Conservation (phyloP, 2,329 filamentous ascomycete species). For the Penicillium crustosum region DNA sequence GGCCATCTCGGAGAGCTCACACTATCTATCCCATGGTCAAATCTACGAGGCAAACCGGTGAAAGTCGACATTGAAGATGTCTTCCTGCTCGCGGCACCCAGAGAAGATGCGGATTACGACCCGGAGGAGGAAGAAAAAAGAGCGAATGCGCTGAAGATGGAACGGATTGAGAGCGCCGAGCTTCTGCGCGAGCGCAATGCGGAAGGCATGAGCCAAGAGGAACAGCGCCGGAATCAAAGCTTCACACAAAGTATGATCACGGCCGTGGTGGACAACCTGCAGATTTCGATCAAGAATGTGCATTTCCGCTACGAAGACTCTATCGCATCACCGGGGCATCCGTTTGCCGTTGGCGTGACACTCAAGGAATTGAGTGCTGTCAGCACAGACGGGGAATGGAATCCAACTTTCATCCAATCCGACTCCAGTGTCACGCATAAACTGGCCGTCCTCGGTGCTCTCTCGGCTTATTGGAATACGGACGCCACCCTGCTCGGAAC, state of each 20-base stretch:
- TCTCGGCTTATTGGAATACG: conserved; percentile 98
- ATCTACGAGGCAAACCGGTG: conserved; percentile 89
- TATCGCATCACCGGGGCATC: conserved; percentile 89
- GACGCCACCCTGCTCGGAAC: conserved; percentile 81
- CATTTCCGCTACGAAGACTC: conserved; percentile 98
- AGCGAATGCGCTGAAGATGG: conserved; percentile 92
- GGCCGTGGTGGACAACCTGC: conserved; percentile 97
- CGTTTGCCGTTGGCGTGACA: conserved; percentile 88
- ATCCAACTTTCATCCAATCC: conserved; percentile 91
- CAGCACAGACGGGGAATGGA: conserved; percentile 93
- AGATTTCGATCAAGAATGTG: conserved; percentile 97
- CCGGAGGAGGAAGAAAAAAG: conserved; percentile 87
- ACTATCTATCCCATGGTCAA: conserved; percentile 94
- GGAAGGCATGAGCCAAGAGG: conserved; percentile 91
- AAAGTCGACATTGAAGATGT: conserved; percentile 96
- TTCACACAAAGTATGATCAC: conserved; percentile 94
- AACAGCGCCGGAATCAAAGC: conserved; percentile 96
- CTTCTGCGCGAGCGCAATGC: conserved; percentile 85
- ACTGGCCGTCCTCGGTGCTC: conserved; percentile 80
- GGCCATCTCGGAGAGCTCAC: conserved; percentile 92
- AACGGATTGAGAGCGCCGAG: conserved; percentile 96
- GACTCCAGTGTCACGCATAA: conserved; percentile 84
- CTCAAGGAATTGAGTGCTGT: conserved; percentile 96
- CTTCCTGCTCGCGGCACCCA: conserved; percentile 89
- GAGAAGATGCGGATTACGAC: conserved; percentile 91